Conservation (phyloP, 768 basidiomycete species). For the Termitomyces sp. region DNA sequence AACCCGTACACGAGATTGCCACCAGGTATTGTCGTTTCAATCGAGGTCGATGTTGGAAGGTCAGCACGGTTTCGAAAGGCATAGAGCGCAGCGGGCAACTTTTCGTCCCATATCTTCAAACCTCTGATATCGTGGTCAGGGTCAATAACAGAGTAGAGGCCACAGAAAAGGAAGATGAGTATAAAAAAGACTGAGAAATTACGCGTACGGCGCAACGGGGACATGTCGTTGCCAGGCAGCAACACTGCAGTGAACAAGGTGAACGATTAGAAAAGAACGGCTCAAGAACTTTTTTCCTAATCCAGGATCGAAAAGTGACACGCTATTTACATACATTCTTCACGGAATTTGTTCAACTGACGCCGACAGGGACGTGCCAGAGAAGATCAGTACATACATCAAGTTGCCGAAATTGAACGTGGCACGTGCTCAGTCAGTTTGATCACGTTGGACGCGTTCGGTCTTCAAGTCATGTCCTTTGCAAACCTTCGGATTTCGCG, state of each 20-base stretch:
- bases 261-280: not conserved
- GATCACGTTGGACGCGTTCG: not conserved
- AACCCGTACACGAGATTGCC: slow-evolving; percentile 54
- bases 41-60: not conserved
- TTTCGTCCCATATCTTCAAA: not conserved
- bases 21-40: slow-evolving; percentile 23
- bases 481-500: slow-evolving; percentile 22
- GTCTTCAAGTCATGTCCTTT: slow-evolving; percentile 16
- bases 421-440: not conserved
- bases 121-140: not conserved
- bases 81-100: not conserved
- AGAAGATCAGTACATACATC: not conserved
- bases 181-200: slow-evolving; percentile 1
- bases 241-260: not conserved
- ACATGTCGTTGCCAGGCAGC: not conserved
- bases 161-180: slow-evolving; percentile 2
- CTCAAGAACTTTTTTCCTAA: not conserved
- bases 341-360: not conserved
- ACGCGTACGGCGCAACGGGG: slow-evolving; percentile 7
- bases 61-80: not conserved
- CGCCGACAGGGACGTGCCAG: not conserved
- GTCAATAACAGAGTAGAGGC: not conserved
- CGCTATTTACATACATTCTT: slow-evolving; percentile 1
- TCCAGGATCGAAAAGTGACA: not conserved
- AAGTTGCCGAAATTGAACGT: not conserved